phyloP scores from a whole-genome alignment of 495 filamentous ascomycete genomes.

The Chaetomium tenue region DNA sequence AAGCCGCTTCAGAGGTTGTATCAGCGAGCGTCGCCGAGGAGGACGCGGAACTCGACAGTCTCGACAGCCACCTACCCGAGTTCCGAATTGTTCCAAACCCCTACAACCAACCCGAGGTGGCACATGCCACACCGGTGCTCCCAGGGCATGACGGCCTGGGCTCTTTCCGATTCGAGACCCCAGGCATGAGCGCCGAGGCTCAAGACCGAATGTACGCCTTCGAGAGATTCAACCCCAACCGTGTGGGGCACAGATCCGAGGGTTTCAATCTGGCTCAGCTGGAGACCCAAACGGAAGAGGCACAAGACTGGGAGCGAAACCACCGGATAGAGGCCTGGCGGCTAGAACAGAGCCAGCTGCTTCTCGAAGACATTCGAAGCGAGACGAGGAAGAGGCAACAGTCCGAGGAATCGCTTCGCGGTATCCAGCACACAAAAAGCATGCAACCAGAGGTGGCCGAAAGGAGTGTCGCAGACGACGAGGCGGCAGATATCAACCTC shows the following conservation, averaged over 20 bases:
- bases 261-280: constrained; percentile 53
- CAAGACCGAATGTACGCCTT: constrained; percentile 85
- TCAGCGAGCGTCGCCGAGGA: constrained; percentile 60
- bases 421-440: constrained; percentile 15
- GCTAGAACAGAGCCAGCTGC: constrained; percentile 78
- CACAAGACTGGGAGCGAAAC: constrained; percentile 64
- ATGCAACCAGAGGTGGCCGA: constrained; percentile 24
- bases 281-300: constrained; percentile 58
- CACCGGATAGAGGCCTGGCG: constrained; percentile 87
- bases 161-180: constrained; percentile 59
- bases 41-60: constrained; percentile 81
- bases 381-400: constrained; percentile 67
- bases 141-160: constrained; percentile 91
- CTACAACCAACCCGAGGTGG: constrained; percentile 37
- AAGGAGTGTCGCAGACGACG: constrained; percentile 32
- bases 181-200: constrained; percentile 45
- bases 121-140: constrained; percentile 58
- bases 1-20: constrained; percentile 44
- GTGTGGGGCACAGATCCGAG: constrained; percentile 65
- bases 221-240: constrained; percentile 73
- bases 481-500: constrained; percentile 37
- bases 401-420: constrained; percentile 35
- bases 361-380: constrained; percentile 84
- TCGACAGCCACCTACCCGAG: constrained; percentile 84
- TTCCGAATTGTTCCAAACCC: constrained; percentile 67